Conservation (phyloP, 1,284 basidiomycete genomes). For the Moesziomyces parantarcticus region DNA sequence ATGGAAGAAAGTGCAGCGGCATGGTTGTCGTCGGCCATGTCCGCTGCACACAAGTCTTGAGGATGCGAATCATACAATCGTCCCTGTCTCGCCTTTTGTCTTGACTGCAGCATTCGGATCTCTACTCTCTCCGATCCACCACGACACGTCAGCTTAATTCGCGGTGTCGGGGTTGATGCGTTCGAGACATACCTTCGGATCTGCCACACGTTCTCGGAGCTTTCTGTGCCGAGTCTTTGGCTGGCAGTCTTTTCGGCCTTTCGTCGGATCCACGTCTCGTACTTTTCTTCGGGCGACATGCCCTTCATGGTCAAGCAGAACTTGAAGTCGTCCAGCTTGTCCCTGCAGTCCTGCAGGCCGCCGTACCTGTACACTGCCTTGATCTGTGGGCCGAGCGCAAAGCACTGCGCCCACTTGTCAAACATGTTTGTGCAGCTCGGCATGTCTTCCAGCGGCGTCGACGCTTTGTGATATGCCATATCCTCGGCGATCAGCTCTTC, state of each 20-base stretch:
- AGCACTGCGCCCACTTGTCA: slow-evolving; percentile 65
- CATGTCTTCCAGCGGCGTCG: slow-evolving; percentile 51
- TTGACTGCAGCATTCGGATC: slow-evolving; percentile 20
- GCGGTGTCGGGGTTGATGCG: too few relatives aligned
- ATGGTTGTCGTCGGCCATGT: too few relatives aligned
- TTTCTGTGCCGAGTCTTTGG: slow-evolving; percentile 74
- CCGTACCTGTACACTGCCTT: slow-evolving; percentile 89
- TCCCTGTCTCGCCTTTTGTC: slow-evolving; percentile 1
- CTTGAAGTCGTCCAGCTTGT: slow-evolving; percentile 91
- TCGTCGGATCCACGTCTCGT: slow-evolving; percentile 83
- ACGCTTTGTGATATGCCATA: slow-evolving; percentile 55
- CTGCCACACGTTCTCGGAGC: slow-evolving; percentile 95
- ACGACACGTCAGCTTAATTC: too few relatives aligned
- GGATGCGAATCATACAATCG: slow-evolving; percentile 13
- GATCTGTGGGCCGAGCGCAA: slow-evolving; percentile 79
- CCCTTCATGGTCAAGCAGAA: slow-evolving; percentile 89
- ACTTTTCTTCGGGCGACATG: slow-evolving; percentile 79
- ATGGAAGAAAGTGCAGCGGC: too few relatives aligned
- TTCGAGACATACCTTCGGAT: slow-evolving; percentile 74
- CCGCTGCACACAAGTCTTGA: too few relatives aligned
- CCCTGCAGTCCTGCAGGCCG: slow-evolving; percentile 78
- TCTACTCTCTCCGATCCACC: background rate
- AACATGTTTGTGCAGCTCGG: slow-evolving; percentile 61
- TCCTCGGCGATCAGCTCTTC: slow-evolving; percentile 49
- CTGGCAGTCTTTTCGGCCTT: slow-evolving; percentile 91